Percentiles rank a stretch among this genome's conserved stretches.
Evolutionary conservation across 2,329 filamentous ascomycete species (phyloP).

Genomic region (Cladorrhinum sp.): DNA sequence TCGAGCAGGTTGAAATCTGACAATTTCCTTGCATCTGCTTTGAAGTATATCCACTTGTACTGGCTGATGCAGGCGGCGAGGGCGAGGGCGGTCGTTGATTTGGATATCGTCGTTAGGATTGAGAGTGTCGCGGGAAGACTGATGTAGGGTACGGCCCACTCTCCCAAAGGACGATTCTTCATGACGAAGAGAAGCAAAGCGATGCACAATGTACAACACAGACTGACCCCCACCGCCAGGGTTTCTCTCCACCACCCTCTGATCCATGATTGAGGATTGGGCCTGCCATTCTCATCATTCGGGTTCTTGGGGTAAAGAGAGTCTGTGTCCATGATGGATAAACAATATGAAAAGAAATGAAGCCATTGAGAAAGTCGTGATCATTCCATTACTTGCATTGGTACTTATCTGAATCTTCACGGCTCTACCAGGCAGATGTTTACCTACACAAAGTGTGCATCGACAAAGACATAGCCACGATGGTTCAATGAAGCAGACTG

Average conservation of each 20-base stretch:
- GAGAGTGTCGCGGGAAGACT: conserved; percentile 20
- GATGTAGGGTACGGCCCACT: conserved; percentile 16
- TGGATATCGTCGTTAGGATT: conserved; percentile 17
- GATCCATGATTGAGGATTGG: neutral
- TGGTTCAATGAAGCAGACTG: too few relatives aligned
- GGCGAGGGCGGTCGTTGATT: conserved; percentile 10
- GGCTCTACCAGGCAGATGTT: too few relatives aligned
- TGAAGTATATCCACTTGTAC: conserved; percentile 24
- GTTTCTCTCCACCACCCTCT: conserved; percentile 14
- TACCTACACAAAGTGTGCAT: too few relatives aligned
- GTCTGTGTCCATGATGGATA: too few relatives aligned
- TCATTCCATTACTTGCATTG: too few relatives aligned
- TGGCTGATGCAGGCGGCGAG: conserved; percentile 21
- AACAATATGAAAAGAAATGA: too few relatives aligned
- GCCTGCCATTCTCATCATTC: too few relatives aligned
- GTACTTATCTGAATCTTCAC: too few relatives aligned
- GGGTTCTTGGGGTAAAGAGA: too few relatives aligned
- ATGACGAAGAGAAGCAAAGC: conserved; percentile 15
- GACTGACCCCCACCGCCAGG: conserved; percentile 1
- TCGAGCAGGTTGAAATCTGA: conserved; percentile 21
- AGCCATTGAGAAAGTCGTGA: too few relatives aligned
- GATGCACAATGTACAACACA: conserved; percentile 11
- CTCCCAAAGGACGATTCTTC: conserved; percentile 9
- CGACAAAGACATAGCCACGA: too few relatives aligned
- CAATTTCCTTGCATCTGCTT: conserved; percentile 2